Evolutionary conservation across 805 yeast genomes (phyloP), one percentile per base, ranked within the genome.

Genomic region (Myxozyma vanderwaltii): DNA sequence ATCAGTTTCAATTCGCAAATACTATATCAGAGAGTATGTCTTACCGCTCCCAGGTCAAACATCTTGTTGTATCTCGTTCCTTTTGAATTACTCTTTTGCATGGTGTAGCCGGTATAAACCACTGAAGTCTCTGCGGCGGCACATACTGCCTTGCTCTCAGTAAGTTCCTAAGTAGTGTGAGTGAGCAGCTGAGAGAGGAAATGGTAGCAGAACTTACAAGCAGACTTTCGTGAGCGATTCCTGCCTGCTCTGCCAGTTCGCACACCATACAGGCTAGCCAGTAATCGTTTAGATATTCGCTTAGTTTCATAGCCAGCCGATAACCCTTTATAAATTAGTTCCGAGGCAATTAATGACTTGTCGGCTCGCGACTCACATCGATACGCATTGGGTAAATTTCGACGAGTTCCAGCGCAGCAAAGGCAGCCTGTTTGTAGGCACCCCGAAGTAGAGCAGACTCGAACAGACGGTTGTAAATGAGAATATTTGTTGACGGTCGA

Each of bases 41-140:
- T 48, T 48, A 48, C 51, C 2, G 51, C 41, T 12, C 51, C 51
- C n/a, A 48, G 43, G 24, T 48, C 51, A 24, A 12, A 48, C 43
- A 48, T 35, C 41, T 10, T 48, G 27, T 48, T 35, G 23, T 36
- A 36, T 35, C 43, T 35, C 23, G 51, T 35, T 3, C 50, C 39
- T 17, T 46, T 29, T n/a, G 50, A 5, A 6, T 29, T 29, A 13
- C 21, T n/a, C 39, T 48, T 48, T 10, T 23, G 51, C 8, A 13
- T 6, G 8, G 13, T 33, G 26, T 35, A 48, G 17, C 51, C 41
- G 10, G 41, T 7, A 23, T 23, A 48, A 17, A 27, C 35, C 35
- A 48, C 1, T 2, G 51, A 15, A 6, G 43, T 35, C 17, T 35
- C 43, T 6, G 41, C 39, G 4, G n/a, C 10, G 4, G 26, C 31